Conservation (phyloP, 805 yeast genomes). For the Nakazawaea peltata region DNA sequence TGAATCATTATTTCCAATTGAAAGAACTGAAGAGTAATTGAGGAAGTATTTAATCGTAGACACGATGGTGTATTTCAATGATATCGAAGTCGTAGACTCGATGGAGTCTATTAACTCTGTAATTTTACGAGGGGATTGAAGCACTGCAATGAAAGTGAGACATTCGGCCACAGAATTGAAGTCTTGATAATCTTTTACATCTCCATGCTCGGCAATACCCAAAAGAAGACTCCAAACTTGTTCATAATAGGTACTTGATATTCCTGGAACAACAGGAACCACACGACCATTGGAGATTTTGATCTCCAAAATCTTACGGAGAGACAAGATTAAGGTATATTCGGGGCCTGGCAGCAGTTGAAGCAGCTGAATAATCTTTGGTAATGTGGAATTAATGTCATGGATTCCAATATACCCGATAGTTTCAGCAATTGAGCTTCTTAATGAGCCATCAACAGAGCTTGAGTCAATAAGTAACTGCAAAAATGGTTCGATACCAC, state of each 20-base stretch:
- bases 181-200: constrained; percentile 14
- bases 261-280: constrained; percentile 18
- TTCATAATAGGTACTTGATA: constrained; percentile 14
- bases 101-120: constrained; percentile 12
- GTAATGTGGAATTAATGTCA: too few relatives aligned
- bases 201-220: too few relatives aligned
- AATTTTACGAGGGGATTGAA: constrained; percentile 8
- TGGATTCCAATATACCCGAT: too few relatives aligned
- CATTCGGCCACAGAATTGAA: constrained; percentile 18
- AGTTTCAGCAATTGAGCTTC: too few relatives aligned
- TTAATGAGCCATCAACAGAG: too few relatives aligned
- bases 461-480: too few relatives aligned
- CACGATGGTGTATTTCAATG: constrained; percentile 18
- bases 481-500: constrained; percentile 28
- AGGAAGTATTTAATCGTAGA: constrained; percentile 21
- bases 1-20: constrained; percentile 3
- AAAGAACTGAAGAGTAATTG: constrained; percentile 4
- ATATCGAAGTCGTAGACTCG: constrained; percentile 9
- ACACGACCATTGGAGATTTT: too few relatives aligned
- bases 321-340: too few relatives aligned
- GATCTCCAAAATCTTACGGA: too few relatives aligned
- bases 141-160: constrained; percentile 15
- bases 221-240: constrained; percentile 7
- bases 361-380: too few relatives aligned
- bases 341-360: too few relatives aligned